Conservation (phyloP, 176 grass and related monocot genomes). For the Eragrostis curvula region DNA sequence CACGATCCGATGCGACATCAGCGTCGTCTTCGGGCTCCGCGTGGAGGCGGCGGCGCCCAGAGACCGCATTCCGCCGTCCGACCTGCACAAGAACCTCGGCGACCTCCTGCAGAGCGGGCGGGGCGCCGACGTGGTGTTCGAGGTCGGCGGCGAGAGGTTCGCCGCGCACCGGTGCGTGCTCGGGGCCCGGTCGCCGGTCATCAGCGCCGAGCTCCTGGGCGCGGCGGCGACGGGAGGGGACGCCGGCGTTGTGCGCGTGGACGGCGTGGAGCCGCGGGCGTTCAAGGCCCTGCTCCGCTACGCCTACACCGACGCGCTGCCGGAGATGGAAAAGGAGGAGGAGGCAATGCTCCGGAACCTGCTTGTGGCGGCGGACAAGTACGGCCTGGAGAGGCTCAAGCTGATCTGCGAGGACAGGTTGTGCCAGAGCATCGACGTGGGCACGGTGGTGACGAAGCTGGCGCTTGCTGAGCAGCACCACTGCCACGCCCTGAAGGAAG, state of each 20-base stretch:
- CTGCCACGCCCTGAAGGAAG: no score
- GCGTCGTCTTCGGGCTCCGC: no score
- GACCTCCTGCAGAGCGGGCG: no score
- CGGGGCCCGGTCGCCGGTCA: neutral
- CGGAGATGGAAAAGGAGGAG: neutral
- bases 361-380: constrained; percentile 5
- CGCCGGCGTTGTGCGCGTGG: neutral
- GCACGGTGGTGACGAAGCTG: no score
- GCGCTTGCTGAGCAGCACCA: no score
- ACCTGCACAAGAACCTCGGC: no score
- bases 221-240: no score
- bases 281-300: neutral
- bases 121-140: no score
- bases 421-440: no score
- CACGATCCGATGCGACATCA: no score
- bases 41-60: no score
- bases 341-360: neutral
- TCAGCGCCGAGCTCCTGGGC: neutral
- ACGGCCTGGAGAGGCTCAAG: neutral
- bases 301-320: neutral
- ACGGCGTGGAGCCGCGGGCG: neutral
- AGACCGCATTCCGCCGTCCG: no score
- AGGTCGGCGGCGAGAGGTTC: neutral
- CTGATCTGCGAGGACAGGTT: constrained; percentile 24
- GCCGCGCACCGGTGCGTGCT: neutral